Percentiles rank a stretch among this genome's conserved stretches.
phyloP scores from a whole-genome alignment of 2,329 filamentous ascomycete species.

The Exophiala sp. region DNA sequence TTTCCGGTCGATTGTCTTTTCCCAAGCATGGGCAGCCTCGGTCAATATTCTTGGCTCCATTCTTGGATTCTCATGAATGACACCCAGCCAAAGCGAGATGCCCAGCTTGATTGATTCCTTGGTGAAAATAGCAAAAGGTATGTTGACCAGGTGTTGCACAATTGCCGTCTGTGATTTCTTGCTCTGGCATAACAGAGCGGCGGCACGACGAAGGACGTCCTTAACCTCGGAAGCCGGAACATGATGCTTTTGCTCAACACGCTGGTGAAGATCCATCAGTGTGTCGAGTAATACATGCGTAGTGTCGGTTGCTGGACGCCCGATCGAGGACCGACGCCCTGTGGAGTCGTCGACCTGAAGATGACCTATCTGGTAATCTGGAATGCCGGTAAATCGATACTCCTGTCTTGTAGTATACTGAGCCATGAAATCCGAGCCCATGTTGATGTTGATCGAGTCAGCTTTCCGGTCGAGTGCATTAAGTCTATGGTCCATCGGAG shows the following conservation, averaged over 20 bases:
- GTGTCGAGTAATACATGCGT: slow-evolving; percentile 51
- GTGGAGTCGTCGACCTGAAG: slow-evolving; percentile 13
- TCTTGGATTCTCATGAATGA: slow-evolving; percentile 90
- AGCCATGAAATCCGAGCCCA: slow-evolving; percentile 91
- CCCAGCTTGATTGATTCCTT: slow-evolving; percentile 95
- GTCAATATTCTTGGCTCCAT: slow-evolving; percentile 82
- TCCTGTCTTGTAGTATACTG: slow-evolving; percentile 97
- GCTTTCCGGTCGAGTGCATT: slow-evolving; percentile 74
- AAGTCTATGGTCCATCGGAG: slow-evolving; percentile 79
- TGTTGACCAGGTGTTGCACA: slow-evolving; percentile 81
- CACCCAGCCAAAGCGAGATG: slow-evolving; percentile 91
- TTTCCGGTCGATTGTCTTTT: slow-evolving; percentile 71
- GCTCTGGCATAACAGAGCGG: slow-evolving; percentile 77
- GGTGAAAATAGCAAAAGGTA: slow-evolving; percentile 89
- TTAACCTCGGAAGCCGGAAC: slow-evolving; percentile 72
- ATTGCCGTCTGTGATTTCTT: slow-evolving; percentile 72
- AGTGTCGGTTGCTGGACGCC: slow-evolving; percentile 30
- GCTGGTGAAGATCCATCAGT: slow-evolving; percentile 68
- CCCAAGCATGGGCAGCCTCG: slow-evolving; percentile 89
- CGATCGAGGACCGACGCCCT: slow-evolving; percentile 16
- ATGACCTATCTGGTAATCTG: slow-evolving; percentile 51
- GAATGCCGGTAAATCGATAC: slow-evolving; percentile 81
- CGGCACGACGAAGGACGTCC: slow-evolving; percentile 77
- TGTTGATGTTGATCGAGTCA: slow-evolving; percentile 70
- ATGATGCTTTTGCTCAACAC: slow-evolving; percentile 64